A percentile compares a stretch with the other conserved stretches of the same genome.
Evolutionary conservation across 106 monocot genomes (phyloP).

Genomic region (Dendrobium officinale): DNA sequence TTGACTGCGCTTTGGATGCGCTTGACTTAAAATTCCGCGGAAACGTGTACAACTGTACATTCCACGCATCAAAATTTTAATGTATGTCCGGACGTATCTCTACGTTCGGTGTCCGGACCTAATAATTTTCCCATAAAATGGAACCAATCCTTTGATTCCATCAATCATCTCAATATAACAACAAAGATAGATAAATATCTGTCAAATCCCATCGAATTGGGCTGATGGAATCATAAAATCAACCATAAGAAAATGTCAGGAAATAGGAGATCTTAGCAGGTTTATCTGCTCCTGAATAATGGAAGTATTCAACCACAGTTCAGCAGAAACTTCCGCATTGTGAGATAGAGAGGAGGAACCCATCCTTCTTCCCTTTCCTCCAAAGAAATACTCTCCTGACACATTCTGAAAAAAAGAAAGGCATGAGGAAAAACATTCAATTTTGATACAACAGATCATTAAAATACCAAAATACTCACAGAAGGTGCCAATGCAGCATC

Average conservation of each 20-base stretch:
- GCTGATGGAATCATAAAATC: too few species aligned
- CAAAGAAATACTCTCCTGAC: constrained; percentile 85
- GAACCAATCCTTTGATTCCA: too few species aligned
- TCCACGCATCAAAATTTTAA: too few species aligned
- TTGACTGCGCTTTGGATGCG: too few species aligned
- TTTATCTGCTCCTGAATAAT: constrained; percentile 27
- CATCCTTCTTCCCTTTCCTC: constrained; percentile 66
- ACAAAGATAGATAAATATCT: too few species aligned
- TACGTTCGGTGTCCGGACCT: too few species aligned
- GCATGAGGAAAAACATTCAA: not conserved
- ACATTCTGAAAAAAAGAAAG: constrained; percentile 33
- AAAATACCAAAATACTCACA: constrained; percentile 29
- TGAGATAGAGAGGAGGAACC: constrained; percentile 60
- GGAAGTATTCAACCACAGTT: constrained; percentile 53
- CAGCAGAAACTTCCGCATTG: constrained; percentile 38
- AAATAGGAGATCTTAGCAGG: not conserved
- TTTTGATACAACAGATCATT: not conserved
- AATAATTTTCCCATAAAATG: too few species aligned
- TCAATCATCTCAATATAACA: too few species aligned
- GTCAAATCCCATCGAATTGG: too few species aligned
- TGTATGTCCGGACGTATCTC: too few species aligned
- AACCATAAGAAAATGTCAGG: not conserved
- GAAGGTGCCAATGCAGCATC: constrained; percentile 84
- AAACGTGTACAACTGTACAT: too few species aligned
- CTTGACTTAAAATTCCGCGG: too few species aligned